Conservation (phyloP, 2,329 filamentous ascomycete species). For the Fusarium temperatum region DNA sequence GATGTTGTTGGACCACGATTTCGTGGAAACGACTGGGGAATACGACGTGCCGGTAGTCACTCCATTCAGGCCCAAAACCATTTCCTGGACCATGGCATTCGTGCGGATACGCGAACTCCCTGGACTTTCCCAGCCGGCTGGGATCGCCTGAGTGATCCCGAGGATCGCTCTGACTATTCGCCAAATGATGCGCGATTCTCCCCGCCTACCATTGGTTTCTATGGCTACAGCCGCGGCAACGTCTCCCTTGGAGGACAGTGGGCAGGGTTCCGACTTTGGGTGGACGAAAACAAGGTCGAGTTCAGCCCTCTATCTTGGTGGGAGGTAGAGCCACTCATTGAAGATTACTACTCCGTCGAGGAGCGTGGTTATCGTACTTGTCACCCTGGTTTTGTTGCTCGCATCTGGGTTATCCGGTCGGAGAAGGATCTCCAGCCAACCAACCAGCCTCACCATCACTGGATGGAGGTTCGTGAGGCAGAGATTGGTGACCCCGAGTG, state of each 20-base stretch:
- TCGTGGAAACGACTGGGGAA: neutral
- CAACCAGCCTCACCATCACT: neutral
- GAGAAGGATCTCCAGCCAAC: neutral
- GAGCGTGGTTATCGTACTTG: neutral
- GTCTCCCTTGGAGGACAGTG: neutral
- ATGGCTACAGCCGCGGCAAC: neutral
- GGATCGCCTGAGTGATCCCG: neutral
- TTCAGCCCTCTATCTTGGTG: neutral
- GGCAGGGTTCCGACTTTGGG: neutral
- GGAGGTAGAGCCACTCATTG: neutral
- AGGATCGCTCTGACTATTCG: neutral
- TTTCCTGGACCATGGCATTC: neutral
- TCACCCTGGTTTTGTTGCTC: neutral
- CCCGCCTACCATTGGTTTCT: neutral
- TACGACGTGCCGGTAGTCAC: neutral
- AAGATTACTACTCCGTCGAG: neutral
- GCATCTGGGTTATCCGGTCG: accelerated
- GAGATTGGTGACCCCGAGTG: neutral
- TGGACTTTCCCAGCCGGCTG: neutral
- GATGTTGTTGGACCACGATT: neutral
- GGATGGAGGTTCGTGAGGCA: neutral
- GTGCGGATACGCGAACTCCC: accelerated
- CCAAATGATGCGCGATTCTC: neutral
- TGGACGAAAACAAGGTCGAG: neutral
- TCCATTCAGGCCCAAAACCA: neutral